A percentile compares a stretch with the other conserved stretches of the same genome.
phyloP scores from a whole-genome alignment of 148 eudicot species.

The Camellia granthamiana region DNA sequence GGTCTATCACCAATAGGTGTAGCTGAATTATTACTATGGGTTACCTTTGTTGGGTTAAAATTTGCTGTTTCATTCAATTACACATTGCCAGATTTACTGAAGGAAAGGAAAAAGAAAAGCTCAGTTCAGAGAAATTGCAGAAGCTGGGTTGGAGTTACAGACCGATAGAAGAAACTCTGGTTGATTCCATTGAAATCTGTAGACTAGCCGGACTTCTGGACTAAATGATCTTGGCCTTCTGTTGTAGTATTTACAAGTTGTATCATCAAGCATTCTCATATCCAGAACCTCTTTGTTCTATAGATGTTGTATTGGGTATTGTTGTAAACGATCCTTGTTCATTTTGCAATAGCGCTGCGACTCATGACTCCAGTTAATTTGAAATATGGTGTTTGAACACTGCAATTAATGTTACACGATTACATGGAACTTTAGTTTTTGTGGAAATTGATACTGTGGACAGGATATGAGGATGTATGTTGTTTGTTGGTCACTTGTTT shows the following conservation, averaged over 20 bases:
- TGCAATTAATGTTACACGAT: too few species aligned
- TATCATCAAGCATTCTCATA: neutral
- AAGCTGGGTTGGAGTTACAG: conserved; percentile 38
- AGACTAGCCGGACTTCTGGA: conserved; percentile 22
- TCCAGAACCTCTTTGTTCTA: neutral
- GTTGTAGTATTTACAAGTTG: neutral
- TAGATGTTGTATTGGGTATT: too few species aligned
- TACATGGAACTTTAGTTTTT: too few species aligned
- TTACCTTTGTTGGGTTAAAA: neutral
- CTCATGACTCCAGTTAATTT: too few species aligned
- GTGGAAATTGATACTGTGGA: too few species aligned
- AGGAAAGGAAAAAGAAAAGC: conserved; percentile 9
- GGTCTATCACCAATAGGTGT: neutral
- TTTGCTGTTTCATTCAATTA: neutral
- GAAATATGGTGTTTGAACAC: too few species aligned
- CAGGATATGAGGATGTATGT: too few species aligned
- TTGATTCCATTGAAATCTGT: conserved; percentile 29
- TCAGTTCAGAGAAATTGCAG: conserved; percentile 34
- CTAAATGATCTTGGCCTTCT: neutral
- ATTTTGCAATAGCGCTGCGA: too few species aligned
- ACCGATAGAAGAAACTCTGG: conserved; percentile 37
- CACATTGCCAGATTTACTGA: conserved; percentile 29
- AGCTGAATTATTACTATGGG: neutral
- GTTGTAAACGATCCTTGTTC: too few species aligned
- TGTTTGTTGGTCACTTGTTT: too few species aligned